Conservation (phyloP, 768 basidiomycete genomes). For the Mycena vitilis region DNA sequence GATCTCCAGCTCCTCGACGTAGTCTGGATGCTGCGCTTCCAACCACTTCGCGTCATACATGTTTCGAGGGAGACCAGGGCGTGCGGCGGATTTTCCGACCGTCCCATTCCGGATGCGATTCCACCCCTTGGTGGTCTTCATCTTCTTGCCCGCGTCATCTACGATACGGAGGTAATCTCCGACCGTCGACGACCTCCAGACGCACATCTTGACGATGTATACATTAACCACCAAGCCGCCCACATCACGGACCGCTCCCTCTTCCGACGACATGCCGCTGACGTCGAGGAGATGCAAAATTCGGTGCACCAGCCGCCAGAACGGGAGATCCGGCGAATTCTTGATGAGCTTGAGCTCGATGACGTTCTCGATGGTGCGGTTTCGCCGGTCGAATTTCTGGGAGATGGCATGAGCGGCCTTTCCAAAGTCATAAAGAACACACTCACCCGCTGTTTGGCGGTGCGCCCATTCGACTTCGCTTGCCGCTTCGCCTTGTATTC, state of each 20-base stretch:
- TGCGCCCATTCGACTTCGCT: too few species aligned
- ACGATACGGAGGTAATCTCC: slow-evolving; percentile 20
- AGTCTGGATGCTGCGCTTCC: not conserved
- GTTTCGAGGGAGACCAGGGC: slow-evolving; percentile 5
- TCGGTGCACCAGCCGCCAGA: slow-evolving; percentile 21
- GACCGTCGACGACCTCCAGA: slow-evolving; percentile 10
- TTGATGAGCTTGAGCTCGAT: slow-evolving; percentile 10
- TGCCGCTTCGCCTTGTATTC: too few species aligned
- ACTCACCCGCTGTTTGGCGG: not conserved
- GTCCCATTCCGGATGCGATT: too few species aligned
- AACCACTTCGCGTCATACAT: slow-evolving; percentile 28
- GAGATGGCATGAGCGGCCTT: not conserved
- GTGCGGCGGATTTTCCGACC: not conserved
- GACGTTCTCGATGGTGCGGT: not conserved
- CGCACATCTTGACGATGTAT: slow-evolving; percentile 13
- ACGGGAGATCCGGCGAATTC: slow-evolving; percentile 5
- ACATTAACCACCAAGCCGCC: not conserved
- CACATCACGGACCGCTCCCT: not conserved
- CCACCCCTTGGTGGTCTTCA: too few species aligned
- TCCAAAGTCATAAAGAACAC: not conserved
- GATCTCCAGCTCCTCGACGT: slow-evolving; percentile 12
- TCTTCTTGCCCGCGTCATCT: slow-evolving; percentile 1
- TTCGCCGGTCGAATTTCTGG: not conserved
- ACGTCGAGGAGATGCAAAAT: slow-evolving; percentile 15
- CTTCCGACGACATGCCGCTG: slow-evolving; percentile 34